phyloP scores from a whole-genome alignment of 192 early-diverging fungal genomes.

The Coemansia umbellata region DNA sequence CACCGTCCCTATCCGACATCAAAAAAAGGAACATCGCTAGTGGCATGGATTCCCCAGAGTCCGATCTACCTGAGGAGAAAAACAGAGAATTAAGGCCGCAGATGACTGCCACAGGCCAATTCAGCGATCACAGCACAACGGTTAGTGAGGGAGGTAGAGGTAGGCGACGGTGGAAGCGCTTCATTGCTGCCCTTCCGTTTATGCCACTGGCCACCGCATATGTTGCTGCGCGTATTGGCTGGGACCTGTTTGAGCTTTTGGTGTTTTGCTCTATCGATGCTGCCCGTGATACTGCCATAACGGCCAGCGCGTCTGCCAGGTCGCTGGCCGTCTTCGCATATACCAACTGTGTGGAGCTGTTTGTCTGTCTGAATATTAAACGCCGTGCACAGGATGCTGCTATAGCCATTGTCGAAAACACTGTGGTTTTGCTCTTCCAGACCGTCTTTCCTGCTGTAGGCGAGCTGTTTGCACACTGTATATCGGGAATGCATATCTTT shows the following conservation, averaged over 20 bases:
- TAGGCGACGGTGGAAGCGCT: conserved; percentile 24
- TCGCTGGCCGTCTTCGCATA: neutral
- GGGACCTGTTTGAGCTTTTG: conserved; percentile 42
- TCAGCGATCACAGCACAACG: too few relatives aligned
- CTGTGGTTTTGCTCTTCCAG: conserved; percentile 31
- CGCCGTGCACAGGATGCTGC: conserved; percentile 6
- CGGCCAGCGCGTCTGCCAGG: neutral
- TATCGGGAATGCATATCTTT: neutral
- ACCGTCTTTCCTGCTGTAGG: conserved; percentile 15
- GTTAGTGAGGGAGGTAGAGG: too few relatives aligned
- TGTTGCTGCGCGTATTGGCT: conserved; percentile 22
- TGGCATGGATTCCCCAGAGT: too few relatives aligned
- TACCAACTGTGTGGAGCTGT: neutral
- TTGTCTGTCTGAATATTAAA: conserved; percentile 4
- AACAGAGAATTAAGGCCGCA: too few relatives aligned
- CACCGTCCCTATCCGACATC: neutral
- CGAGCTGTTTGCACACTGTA: neutral
- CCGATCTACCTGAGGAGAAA: too few relatives aligned
- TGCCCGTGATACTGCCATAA: neutral
- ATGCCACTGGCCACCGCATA: conserved; percentile 45
- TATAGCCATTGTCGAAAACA: conserved; percentile 20
- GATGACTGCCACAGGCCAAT: too few relatives aligned
- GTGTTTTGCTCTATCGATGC: conserved; percentile 39
- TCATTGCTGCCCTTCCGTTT: conserved; percentile 36
- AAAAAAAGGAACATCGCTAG: neutral